Percentiles rank a stretch among this genome's conserved stretches.
phyloP scores from a whole-genome alignment of 2,329 filamentous ascomycete genomes.

The Juglanconis juglandina region DNA sequence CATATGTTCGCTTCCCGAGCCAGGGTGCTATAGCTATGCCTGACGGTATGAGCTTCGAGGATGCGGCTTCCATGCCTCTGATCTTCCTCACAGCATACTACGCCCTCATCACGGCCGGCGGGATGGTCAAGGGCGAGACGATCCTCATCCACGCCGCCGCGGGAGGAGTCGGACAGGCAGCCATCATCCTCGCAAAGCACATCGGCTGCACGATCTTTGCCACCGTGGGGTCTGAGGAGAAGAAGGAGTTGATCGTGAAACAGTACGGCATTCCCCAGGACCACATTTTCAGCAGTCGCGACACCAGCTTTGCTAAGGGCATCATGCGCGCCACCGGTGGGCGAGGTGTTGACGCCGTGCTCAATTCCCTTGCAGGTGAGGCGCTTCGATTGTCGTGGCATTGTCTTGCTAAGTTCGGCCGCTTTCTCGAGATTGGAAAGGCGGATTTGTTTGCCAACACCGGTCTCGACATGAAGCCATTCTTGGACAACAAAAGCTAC shows the following conservation, averaged over 20 bases:
- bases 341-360: slow-evolving; percentile 28
- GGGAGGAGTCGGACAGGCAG: slow-evolving; percentile 18
- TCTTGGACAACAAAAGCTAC: slow-evolving; percentile 19
- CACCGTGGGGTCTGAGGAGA: slow-evolving; percentile 12
- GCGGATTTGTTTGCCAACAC: slow-evolving; percentile 25
- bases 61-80: slow-evolving; percentile 20
- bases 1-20: slow-evolving; percentile 3
- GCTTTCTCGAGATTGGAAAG: slow-evolving; percentile 19
- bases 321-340: slow-evolving; percentile 23
- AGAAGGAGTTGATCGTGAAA: slow-evolving; percentile 6
- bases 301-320: slow-evolving; percentile 25
- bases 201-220: slow-evolving; percentile 18
- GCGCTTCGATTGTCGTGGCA: slow-evolving; percentile 23
- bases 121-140: slow-evolving; percentile 20
- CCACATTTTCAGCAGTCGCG: slow-evolving; percentile 27
- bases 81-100: slow-evolving; percentile 28
- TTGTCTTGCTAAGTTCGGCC: slow-evolving; percentile 17
- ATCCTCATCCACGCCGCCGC: slow-evolving; percentile 26
- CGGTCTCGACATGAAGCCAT: slow-evolving; percentile 31
- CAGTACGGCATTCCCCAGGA: slow-evolving; percentile 20
- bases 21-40: slow-evolving; percentile 14
- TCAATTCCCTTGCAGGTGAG: slow-evolving; percentile 30
- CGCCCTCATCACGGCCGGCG: slow-evolving; percentile 23
- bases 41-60: slow-evolving; percentile 16
- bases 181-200: slow-evolving; percentile 11